Percentiles rank a stretch among this genome's conserved stretches.
These are phyloP conservation scores for Fonsecaea erecta DNA, from an alignment of 2,329 filamentous ascomycete genomes.

Conservation along the genomic window DNA sequence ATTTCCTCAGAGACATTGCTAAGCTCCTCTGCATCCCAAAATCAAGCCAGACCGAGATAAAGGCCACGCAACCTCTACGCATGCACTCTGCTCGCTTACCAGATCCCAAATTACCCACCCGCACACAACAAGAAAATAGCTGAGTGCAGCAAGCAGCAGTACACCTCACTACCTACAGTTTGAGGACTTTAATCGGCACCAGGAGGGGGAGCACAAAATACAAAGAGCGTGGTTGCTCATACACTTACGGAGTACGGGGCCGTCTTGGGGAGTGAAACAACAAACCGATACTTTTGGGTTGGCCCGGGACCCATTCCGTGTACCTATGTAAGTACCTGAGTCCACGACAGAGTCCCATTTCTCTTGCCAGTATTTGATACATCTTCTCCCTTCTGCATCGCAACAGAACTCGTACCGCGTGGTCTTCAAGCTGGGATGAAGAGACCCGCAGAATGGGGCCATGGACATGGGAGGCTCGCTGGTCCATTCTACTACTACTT, in stretches of 20 bases:
- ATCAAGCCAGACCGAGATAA: not conserved
- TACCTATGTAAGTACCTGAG: not conserved
- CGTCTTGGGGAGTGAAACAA: not conserved
- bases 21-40: constrained; percentile 2
- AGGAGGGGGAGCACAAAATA: not conserved
- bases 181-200: too few relatives aligned
- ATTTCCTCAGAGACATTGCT: not conserved
- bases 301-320: not conserved
- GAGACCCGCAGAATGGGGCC: not conserved
- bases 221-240: not conserved
- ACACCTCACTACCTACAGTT: not conserved
- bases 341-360: not conserved
- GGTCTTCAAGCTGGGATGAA: not conserved
- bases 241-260: too few relatives aligned
- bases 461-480: not conserved
- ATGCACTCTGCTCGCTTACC: not conserved
- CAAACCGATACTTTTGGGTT: not conserved
- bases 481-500: not conserved
- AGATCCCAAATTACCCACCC: not conserved
- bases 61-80: constrained; percentile 8
- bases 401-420: not conserved
- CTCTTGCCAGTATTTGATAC: not conserved
- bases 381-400: not conserved
- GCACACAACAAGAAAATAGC: not conserved
- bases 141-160: not conserved